Conservation (phyloP, 139 green algal genomes). For the Limnomonas spitsbergensis region DNA sequence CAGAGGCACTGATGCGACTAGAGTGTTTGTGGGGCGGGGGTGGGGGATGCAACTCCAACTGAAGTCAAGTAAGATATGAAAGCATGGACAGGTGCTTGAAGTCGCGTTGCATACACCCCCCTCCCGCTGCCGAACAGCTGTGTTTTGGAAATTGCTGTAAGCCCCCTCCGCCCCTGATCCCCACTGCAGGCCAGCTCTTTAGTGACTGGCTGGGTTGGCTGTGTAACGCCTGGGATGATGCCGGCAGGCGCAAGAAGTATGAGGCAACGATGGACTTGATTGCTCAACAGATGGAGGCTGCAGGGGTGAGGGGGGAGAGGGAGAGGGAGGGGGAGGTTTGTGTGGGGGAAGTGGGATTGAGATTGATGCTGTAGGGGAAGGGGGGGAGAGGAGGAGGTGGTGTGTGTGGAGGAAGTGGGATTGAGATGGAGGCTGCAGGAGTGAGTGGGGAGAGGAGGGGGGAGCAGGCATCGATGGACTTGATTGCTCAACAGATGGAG, state of each 20-base stretch:
- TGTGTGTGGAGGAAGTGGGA: constrained; percentile 10
- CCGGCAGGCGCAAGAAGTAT: constrained; percentile 27
- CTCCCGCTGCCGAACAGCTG: too few species aligned
- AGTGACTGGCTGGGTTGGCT: constrained; percentile 77
- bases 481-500: not conserved
- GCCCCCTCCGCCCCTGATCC: too few species aligned
- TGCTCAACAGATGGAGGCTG: constrained; percentile 34
- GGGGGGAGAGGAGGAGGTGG: constrained; percentile 9
- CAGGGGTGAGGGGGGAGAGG: constrained; percentile 29
- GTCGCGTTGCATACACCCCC: too few species aligned
- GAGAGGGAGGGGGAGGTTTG: not conserved
- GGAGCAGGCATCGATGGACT: too few species aligned
- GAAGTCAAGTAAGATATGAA: too few species aligned
- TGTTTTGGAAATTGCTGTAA: too few species aligned
- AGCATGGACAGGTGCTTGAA: too few species aligned
- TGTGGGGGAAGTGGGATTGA: not conserved
- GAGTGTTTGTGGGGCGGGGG: too few species aligned
- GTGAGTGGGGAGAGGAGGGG: too few species aligned
- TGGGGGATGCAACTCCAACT: too few species aligned
- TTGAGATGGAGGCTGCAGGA: constrained; percentile 9
- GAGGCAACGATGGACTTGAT: constrained; percentile 34
- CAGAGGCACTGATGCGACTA: too few species aligned
- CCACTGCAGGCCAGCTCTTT: constrained; percentile 50
- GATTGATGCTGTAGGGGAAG: not conserved
- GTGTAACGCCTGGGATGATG: constrained; percentile 38